Conservation (phyloP, 2,329 filamentous ascomycete species). For the Sarocladium kiliense region DNA sequence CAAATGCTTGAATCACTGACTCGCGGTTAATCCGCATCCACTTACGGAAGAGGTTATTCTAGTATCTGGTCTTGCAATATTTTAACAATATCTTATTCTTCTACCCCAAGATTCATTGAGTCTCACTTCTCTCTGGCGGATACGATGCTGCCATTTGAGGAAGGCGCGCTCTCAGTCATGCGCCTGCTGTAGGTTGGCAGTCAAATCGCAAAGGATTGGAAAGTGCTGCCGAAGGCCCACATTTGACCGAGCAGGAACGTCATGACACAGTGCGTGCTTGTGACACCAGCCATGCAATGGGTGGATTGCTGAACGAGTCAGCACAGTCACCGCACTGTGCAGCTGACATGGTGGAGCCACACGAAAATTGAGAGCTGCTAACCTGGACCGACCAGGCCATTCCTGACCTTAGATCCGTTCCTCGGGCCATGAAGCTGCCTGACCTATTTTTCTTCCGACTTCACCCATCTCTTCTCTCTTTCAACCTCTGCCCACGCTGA, state of each 20-base stretch:
- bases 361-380: conserved; percentile 3
- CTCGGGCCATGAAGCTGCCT: conserved; percentile 7
- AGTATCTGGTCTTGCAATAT: too few relatives aligned
- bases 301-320: too few relatives aligned
- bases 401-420: not conserved
- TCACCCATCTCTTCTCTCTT: conserved; percentile 19
- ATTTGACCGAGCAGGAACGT: not conserved
- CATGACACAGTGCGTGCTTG: not conserved
- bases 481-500: conserved; percentile 11
- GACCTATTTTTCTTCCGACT: conserved; percentile 16
- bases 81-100: too few relatives aligned
- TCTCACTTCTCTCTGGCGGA: too few relatives aligned
- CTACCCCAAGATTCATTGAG: too few relatives aligned
- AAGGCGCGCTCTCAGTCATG: too few relatives aligned
- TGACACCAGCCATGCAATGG: not conserved
- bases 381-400: not conserved
- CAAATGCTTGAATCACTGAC: too few relatives aligned
- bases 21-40: too few relatives aligned
- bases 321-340: not conserved
- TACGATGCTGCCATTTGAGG: not conserved
- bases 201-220: not conserved
- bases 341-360: conserved; percentile 1
- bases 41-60: too few relatives aligned
- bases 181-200: too few relatives aligned
- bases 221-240: not conserved